Evolutionary conservation across 768 basidiomycete genomes (phyloP).

Genomic region (Rhizopogon vinicolor): DNA sequence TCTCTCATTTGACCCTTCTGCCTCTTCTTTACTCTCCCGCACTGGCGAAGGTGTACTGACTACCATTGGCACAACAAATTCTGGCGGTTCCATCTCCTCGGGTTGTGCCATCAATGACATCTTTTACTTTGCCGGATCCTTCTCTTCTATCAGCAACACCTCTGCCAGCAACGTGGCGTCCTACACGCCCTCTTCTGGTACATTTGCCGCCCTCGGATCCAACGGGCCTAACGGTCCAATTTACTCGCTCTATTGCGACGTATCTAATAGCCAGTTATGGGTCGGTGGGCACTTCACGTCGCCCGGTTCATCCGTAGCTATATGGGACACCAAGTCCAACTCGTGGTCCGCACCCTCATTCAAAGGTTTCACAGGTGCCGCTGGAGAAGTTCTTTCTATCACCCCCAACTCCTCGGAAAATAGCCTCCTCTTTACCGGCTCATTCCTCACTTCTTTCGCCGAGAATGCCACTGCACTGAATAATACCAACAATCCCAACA

Average conservation of each 20-base stretch:
- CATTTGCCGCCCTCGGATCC: conserved; percentile 60
- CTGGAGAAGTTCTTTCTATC: conserved; percentile 71
- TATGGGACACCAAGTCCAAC: conserved; percentile 58
- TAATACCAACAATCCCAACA: conserved; percentile 78
- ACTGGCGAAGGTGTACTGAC: conserved; percentile 60
- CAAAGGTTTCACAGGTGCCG: conserved; percentile 69
- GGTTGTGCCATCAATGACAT: conserved; percentile 65
- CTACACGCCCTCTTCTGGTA: conserved; percentile 54
- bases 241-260: conserved; percentile 75
- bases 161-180: conserved; percentile 71
- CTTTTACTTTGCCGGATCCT: conserved; percentile 82
- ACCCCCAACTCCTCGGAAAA: conserved; percentile 62
- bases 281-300: conserved; percentile 72
- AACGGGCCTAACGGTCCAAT: conserved; percentile 73
- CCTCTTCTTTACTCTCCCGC: conserved; percentile 68
- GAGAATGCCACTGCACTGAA: conserved; percentile 46
- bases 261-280: conserved; percentile 63
- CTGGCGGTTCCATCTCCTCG: conserved; percentile 72
- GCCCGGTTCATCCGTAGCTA: conserved; percentile 61
- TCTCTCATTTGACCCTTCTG: conserved; percentile 61
- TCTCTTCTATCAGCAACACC: conserved; percentile 62
- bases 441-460: conserved; percentile 73
- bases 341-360: conserved; percentile 82
- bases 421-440: conserved; percentile 85
- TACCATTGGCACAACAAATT: conserved; percentile 70